phyloP scores from a whole-genome alignment of 306 rosid genomes.

The Trifolium dubium region DNA sequence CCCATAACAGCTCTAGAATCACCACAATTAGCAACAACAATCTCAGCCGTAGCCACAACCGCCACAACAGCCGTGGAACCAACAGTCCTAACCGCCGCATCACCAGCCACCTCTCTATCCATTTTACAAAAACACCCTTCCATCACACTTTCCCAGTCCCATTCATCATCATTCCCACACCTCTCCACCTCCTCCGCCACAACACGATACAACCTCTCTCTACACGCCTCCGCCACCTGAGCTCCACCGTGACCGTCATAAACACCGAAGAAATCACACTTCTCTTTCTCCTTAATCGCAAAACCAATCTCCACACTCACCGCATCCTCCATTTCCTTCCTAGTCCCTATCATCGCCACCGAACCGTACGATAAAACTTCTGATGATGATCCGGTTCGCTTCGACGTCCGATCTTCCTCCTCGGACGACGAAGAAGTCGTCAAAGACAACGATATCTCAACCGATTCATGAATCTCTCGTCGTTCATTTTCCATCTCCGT shows the following conservation, averaged over 20 bases:
- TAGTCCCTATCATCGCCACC: slow-evolving; percentile 70
- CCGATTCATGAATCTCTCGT: slow-evolving; percentile 27
- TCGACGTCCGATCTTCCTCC: slow-evolving; percentile 28
- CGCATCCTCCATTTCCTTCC: slow-evolving; percentile 91
- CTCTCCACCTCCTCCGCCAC: slow-evolving; percentile 64
- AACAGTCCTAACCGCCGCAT: slow-evolving; percentile 56
- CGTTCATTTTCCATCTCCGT: not conserved
- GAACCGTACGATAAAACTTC: slow-evolving; percentile 49
- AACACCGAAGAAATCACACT: slow-evolving; percentile 72
- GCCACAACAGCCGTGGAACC: slow-evolving; percentile 77
- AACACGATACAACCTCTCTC: slow-evolving; percentile 58
- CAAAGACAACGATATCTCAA: slow-evolving; percentile 52
- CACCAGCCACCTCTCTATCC: slow-evolving; percentile 64
- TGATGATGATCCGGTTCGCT: slow-evolving; percentile 20
- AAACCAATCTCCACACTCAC: slow-evolving; percentile 72
- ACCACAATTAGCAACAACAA: slow-evolving; percentile 86
- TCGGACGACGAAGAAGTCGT: slow-evolving; percentile 27
- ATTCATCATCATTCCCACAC: slow-evolving; percentile 27
- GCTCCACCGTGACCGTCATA: slow-evolving; percentile 91
- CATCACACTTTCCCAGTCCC: slow-evolving; percentile 83
- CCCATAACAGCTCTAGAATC: slow-evolving; percentile 82
- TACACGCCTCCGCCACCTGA: slow-evolving; percentile 70
- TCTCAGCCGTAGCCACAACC: slow-evolving; percentile 51
- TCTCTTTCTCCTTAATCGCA: slow-evolving; percentile 36
- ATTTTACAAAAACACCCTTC: slow-evolving; percentile 73